Evolutionary conservation across 257 asterid species (phyloP), one percentile per base, ranked within the genome.

Genomic region (Coffea eugenioides): DNA sequence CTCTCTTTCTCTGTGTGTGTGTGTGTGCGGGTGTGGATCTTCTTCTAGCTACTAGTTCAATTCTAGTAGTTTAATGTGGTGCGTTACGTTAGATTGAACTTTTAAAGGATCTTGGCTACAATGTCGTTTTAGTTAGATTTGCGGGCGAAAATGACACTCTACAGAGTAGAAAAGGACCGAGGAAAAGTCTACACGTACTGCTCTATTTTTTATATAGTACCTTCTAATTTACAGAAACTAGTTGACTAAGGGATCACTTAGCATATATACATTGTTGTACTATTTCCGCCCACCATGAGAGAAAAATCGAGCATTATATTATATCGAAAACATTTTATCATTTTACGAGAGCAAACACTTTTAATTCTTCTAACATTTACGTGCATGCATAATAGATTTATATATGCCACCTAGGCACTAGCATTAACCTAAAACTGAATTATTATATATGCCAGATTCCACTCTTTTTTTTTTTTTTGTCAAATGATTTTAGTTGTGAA

Each of bases 101-200:
- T 74, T 61, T 36, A 57, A 43, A 59, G 23, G n/a, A 52, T 76
- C 67, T 68, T 66, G 64, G 76, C 41, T 67, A 16, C 21, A 69
- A 72, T 13, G 71, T 77, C 76, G 51, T 82, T 79, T 85, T 77
- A 61, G 69, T 69, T 71, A 72, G 87, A 82, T 82, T 86, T 59
- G 23, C 16, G 79, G 85, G 79, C 41, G 85, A 23, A 84, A 65
- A 21, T 59, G 81, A 85, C 72, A 31, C 86, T 82, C 80, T 18
- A 57, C 54, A 74, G 78, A 52, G 72, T 83, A 77, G 86, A 64
- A 59, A 16, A 20, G 20, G 59, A 15, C n/a, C 39, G 45, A 39
- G 41, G 76, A 34, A 65, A 70, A 27, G 27, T 64, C 36, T 49
- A 48, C 46, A 57, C 25, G 43, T 1, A 39, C 4, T 39, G 3